phyloP scores from a whole-genome alignment of 257 asterid species.

The Solanum tacnaense region DNA sequence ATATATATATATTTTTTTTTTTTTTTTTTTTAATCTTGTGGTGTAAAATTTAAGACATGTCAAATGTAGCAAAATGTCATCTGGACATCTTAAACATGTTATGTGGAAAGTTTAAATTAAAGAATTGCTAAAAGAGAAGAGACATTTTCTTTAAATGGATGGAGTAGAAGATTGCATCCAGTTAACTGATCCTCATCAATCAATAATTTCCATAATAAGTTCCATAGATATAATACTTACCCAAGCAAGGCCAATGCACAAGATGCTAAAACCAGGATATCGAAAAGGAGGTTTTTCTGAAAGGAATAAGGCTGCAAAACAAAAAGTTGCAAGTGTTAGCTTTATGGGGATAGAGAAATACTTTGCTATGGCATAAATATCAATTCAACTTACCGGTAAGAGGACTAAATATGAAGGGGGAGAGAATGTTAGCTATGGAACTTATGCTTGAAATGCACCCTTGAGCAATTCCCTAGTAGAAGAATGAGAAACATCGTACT shows the following conservation, averaged over 20 bases:
- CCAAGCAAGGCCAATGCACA: constrained; percentile 19
- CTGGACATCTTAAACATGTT: too few species aligned
- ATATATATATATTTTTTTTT: too few species aligned
- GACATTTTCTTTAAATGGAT: background rate
- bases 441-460: constrained; percentile 4
- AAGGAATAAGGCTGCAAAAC: constrained; percentile 12
- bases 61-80: background rate
- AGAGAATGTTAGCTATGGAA: background rate
- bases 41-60: too few species aligned
- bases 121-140: background rate
- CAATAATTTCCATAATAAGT: background rate
- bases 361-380: background rate
- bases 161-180: background rate
- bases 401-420: constrained; percentile 2
- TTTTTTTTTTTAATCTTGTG: background rate
- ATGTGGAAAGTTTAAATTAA: background rate
- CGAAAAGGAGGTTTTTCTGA: constrained; percentile 9
- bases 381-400: background rate
- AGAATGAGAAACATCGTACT: background rate
- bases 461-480: constrained; percentile 2
- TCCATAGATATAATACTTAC: background rate
- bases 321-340: background rate
- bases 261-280: constrained; percentile 15
- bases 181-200: background rate
- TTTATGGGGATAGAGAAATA: background rate